Conservation (phyloP, 1,139 yeast genomes). For the Ogataea hybrid region DNA sequence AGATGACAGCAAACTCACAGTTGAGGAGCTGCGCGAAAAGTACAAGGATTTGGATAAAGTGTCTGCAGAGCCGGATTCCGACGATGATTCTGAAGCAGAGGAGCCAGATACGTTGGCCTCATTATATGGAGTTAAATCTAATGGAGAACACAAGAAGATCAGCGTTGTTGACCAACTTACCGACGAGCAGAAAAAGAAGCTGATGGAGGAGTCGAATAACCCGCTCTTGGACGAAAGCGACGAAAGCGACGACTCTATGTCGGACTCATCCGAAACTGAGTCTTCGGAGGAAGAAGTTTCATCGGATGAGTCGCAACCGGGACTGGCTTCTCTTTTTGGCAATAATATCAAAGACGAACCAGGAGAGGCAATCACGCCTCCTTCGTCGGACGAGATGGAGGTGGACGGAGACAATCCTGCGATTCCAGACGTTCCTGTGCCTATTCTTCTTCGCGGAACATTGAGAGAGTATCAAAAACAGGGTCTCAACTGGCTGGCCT, state of each 20-base stretch:
- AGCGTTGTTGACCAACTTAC: slow-evolving; percentile 27
- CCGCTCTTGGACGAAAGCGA: slow-evolving; percentile 29
- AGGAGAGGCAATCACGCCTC: slow-evolving; percentile 24
- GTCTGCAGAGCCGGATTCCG: slow-evolving; percentile 17
- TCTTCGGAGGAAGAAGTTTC: slow-evolving; percentile 24
- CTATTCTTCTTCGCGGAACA: slow-evolving; percentile 73
- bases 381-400: slow-evolving; percentile 26
- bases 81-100: slow-evolving; percentile 24
- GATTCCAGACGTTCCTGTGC: slow-evolving; percentile 69
- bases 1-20: slow-evolving; percentile 56
- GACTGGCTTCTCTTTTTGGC: slow-evolving; percentile 29
- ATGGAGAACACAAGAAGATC: slow-evolving; percentile 8
- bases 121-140: slow-evolving; percentile 15
- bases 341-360: slow-evolving; percentile 29
- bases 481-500: slow-evolving; percentile 96
- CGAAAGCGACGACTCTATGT: slow-evolving; percentile 24
- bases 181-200: slow-evolving; percentile 24
- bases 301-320: slow-evolving; percentile 19
- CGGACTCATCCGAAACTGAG: slow-evolving; percentile 12
- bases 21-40: slow-evolving; percentile 64
- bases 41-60: slow-evolving; percentile 47
- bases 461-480: slow-evolving; percentile 92
- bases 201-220: slow-evolving; percentile 19
- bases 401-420: slow-evolving; percentile 28
- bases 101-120: slow-evolving; percentile 19